Conservation (phyloP, 1,139 yeast species). For the Casaregolazyma lundiana region DNA sequence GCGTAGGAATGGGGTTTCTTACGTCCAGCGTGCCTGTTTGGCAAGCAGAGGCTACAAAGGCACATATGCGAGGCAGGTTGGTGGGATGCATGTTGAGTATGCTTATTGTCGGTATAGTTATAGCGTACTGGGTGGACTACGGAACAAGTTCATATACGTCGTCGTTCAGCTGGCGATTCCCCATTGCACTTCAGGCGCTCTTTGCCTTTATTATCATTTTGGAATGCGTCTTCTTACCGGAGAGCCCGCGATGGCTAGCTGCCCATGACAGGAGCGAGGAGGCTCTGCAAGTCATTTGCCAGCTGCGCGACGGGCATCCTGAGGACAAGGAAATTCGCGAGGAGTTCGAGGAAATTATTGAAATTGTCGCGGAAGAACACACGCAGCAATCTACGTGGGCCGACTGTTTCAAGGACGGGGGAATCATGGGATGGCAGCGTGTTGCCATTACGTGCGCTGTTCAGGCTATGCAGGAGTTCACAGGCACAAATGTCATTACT, state of each 20-base stretch:
- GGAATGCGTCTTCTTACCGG: conserved; percentile 49
- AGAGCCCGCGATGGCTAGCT: conserved; percentile 47
- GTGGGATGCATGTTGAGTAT: conserved; percentile 15
- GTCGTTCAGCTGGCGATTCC: conserved; percentile 21
- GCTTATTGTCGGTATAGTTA: conserved; percentile 46
- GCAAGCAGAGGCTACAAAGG: conserved; percentile 61
- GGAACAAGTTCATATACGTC: conserved; percentile 23
- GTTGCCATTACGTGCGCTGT: conserved; percentile 2
- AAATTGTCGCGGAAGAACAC: conserved; percentile 1
- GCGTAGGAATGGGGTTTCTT: conserved; percentile 56
- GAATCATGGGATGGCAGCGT: conserved; percentile 7
- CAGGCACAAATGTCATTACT: conserved; percentile 65
- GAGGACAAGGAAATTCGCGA: conserved; percentile 13
- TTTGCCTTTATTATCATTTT: conserved; percentile 40
- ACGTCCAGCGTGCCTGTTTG: conserved; percentile 63
- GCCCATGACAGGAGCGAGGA: conserved; percentile 15
- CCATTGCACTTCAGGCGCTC: conserved; percentile 40
- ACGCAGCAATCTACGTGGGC: conserved; percentile 3
- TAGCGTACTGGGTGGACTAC: conserved; percentile 31
- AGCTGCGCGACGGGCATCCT: conserved; percentile 6
- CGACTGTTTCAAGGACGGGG: conserved; percentile 5
- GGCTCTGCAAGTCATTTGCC: conserved; percentile 13
- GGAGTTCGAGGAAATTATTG: conserved; percentile 15
- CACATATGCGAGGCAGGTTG: conserved; percentile 45
- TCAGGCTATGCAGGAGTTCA: conserved; percentile 48